Conservation (phyloP, 2,329 filamentous ascomycete species). For the Pestalotiopsis sp. region DNA sequence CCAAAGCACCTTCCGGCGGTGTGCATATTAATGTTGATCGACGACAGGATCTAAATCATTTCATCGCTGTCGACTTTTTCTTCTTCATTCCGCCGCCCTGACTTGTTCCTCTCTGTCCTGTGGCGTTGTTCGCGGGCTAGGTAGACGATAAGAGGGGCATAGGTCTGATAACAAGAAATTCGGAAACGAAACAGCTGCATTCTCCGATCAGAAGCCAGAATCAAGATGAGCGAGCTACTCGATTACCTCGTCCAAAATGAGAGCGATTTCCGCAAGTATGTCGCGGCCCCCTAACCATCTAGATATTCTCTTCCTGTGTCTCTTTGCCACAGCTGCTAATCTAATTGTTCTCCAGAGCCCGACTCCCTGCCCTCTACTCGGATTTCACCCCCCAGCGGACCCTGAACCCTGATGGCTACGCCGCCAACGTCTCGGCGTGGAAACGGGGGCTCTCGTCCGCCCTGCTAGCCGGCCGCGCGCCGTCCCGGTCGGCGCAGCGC, state of each 20-base stretch:
- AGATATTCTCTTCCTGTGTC: slow-evolving; percentile 3
- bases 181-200: slow-evolving; percentile 1
- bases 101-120: not conserved
- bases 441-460: slow-evolving; percentile 73
- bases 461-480: slow-evolving; percentile 58
- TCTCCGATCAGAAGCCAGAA: not conserved
- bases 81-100: not conserved
- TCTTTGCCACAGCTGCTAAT: slow-evolving; percentile 4
- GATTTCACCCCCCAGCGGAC: slow-evolving; percentile 77
- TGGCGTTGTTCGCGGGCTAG: not conserved
- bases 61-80: not conserved
- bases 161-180: not conserved
- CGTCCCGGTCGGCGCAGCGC: slow-evolving; percentile 43
- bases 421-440: slow-evolving; percentile 81
- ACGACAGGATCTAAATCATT: not conserved
- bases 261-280: slow-evolving; percentile 62
- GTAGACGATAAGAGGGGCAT: not conserved
- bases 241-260: slow-evolving; percentile 66
- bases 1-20: not conserved
- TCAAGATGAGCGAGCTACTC: slow-evolving; percentile 67
- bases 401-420: slow-evolving; percentile 84
- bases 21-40: not conserved
- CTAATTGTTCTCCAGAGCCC: slow-evolving; percentile 56
- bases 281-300: not conserved
- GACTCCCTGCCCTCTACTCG: slow-evolving; percentile 84